These are phyloP conservation scores for Vinca minor DNA, from an alignment of 257 asterid genomes.

Conservation along the genomic window DNA sequence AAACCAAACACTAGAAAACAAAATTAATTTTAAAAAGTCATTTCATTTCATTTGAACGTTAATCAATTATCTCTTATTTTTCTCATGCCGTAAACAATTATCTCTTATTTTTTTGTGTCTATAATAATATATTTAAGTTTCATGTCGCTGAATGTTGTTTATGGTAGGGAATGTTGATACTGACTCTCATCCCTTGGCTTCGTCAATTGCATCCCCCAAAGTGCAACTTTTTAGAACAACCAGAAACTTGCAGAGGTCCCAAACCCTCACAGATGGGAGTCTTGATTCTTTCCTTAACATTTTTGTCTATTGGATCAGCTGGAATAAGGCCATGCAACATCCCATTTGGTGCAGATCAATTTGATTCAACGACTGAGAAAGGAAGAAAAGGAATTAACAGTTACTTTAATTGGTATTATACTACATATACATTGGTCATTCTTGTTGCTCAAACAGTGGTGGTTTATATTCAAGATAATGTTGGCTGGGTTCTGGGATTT, in stretches of 20 bases:
- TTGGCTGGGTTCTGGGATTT: slow-evolving; percentile 68
- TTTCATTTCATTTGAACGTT: no score
- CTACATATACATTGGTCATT: slow-evolving; percentile 53
- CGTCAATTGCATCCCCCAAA: slow-evolving; percentile 61
- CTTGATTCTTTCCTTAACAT: slow-evolving; percentile 35
- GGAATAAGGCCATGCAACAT: slow-evolving; percentile 96
- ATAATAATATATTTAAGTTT: no score
- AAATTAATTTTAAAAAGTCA: no score
- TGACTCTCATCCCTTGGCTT: slow-evolving; percentile 61
- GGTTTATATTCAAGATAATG: slow-evolving; percentile 61
- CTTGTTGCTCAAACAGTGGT: slow-evolving; percentile 52
- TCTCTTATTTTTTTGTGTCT: no score
- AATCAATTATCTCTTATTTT: no score
- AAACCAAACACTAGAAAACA: no score
- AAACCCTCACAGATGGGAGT: slow-evolving; percentile 45
- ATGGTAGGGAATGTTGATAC: slow-evolving; percentile 71
- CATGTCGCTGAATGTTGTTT: no score
- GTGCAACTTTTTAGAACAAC: slow-evolving; percentile 21
- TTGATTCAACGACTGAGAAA: slow-evolving; percentile 48
- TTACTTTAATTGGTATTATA: slow-evolving; percentile 88
- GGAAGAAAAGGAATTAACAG: slow-evolving; percentile 73
- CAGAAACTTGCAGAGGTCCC: slow-evolving; percentile 43
- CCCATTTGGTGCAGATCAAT: slow-evolving; percentile 90
- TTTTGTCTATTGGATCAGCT: slow-evolving; percentile 50
- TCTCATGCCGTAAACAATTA: no score